Evolutionary conservation across 2,329 filamentous ascomycete genomes (phyloP), one percentile per base, ranked within the genome.

Genomic region (Nannizzia gypsea): DNA sequence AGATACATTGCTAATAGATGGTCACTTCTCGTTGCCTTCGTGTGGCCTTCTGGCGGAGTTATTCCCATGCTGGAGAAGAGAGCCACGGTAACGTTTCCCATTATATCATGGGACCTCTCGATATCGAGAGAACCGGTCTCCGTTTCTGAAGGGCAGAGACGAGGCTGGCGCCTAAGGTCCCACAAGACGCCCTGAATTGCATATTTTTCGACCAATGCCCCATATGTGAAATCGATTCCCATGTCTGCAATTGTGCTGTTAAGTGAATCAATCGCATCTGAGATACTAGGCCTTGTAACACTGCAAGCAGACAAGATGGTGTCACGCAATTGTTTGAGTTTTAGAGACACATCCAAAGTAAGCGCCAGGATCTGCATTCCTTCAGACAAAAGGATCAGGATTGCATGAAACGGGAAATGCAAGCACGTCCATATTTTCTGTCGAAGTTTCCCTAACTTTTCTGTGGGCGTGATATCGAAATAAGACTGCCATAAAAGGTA

Each of bases 401-500:
- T 74, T 2, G 55, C 60, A 26, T 60, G 59, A 4, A 61, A 56
- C 20, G 62, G 62, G 42, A 59, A 63, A 56, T 63, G 61, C 20
- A 63, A 58, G 3, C 58, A 70, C 24, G 71, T 70, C 74, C 74
- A 76, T 15, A 83, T 70, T 57, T 84, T 81, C 64, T 87, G 84
- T 3, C 81, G 78, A 52, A 82, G 73, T 31, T 74, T 79, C 40
- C 79, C 78, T 62, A 80, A 78, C 59, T 75, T 73, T 34, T 74
- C 73, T 56, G 69, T 76, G 61, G 70, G 81, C 69, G 75, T 81
- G 34, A 84, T 78, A 61, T 83, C 79, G 57, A 82, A 82, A 67
- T 85, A 84, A 4, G 80, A 73, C 70, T 85, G 82, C 81, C 82
- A 86, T 64, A 86, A 77, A 59, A 87, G 79, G 62, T 79, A 76